Base-by-base conservation (phyloP, 2,329 filamentous ascomycete species). In the Fusarium napiforme region DNA sequence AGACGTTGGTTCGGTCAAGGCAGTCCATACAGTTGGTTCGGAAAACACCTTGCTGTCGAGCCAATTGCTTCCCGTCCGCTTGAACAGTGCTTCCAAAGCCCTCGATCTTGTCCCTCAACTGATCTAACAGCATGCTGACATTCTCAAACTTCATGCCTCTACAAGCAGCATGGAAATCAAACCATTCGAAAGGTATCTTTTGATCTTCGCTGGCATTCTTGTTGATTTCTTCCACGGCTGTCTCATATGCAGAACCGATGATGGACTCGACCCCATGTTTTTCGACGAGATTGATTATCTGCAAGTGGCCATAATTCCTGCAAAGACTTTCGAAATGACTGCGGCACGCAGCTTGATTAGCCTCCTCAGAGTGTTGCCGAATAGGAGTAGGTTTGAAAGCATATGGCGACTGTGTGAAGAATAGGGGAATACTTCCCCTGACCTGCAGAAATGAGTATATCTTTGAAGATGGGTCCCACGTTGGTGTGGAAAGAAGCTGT, bases 21-120 rank as follows among this genome's bases (percentile, higher is more conserved):
- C 96, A 99, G 79, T 99, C 96, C 96, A 99, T 98, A 82, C 96
- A 99, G 79, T 99, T 99, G 4, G 95, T 98, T 63, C 96, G 89
- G n/a, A 98, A 81, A 11, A 97, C 89, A 3, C 95, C 95, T 32
- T 84, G 86, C 80, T 98, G 95, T 52, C 80, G 84, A 9, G 79
- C 75, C 21, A 82, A 75, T 19, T 88, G 66, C 36, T 82, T 79
- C 5, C 85, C 87, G 23, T 84, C 82, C 18, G 82, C 77, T 60
- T 87, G 84, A 5, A 93, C 88, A 0, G 93, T 94, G 83, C 93
- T 95, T 2, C 93, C 92, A 50, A 92, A 90, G 9, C 87, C 85
- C 47, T 93, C 90, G 16, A 98, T 84, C n/a, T 88, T 91, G 8
- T 87, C 83, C 34, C 88, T 88, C 8, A 98, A 82, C 1, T 86